Conservation (phyloP, 495 filamentous ascomycete species). For the Penicillium pancosmium region DNA sequence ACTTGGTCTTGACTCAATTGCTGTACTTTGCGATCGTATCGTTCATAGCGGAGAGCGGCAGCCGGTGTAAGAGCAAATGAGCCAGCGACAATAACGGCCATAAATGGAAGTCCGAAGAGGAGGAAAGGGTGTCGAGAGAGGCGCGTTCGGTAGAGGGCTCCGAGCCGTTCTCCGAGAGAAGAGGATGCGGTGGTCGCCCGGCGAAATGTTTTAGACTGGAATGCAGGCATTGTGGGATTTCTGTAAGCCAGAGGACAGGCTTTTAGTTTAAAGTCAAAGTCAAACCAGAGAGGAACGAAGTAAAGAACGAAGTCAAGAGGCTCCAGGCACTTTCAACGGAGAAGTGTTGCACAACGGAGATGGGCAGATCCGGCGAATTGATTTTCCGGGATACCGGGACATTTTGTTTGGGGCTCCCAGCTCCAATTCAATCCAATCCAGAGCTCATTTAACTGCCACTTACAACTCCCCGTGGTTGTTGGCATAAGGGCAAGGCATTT, state of each 20-base stretch:
- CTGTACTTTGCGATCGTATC: conserved; percentile 82
- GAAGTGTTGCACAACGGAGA: no score
- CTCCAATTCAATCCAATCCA: neutral
- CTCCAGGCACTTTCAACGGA: no score
- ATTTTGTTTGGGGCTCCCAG: conserved; percentile 10
- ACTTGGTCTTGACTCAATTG: conserved; percentile 79
- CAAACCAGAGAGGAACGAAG: neutral
- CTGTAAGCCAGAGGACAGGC: neutral
- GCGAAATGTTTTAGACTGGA: conserved; percentile 73
- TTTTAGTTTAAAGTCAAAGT: no score
- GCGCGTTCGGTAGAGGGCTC: conserved; percentile 70
- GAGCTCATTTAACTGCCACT: neutral
- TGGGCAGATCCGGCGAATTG: conserved; percentile 1
- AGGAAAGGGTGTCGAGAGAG: conserved; percentile 81
- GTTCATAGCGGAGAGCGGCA: conserved; percentile 89
- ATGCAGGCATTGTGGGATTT: conserved; percentile 63
- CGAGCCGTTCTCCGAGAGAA: conserved; percentile 63
- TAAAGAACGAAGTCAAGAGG: neutral
- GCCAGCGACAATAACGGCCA: conserved; percentile 87
- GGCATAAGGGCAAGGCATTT: neutral
- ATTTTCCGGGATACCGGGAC: conserved; percentile 9
- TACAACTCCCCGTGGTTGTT: conserved; percentile 1
- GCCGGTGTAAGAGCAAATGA: conserved; percentile 95
- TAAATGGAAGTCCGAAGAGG: conserved; percentile 94
- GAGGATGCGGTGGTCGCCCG: conserved; percentile 47